phyloP scores from a whole-genome alignment of 441 rosid genomes.

The Bruguiera hainesii region DNA sequence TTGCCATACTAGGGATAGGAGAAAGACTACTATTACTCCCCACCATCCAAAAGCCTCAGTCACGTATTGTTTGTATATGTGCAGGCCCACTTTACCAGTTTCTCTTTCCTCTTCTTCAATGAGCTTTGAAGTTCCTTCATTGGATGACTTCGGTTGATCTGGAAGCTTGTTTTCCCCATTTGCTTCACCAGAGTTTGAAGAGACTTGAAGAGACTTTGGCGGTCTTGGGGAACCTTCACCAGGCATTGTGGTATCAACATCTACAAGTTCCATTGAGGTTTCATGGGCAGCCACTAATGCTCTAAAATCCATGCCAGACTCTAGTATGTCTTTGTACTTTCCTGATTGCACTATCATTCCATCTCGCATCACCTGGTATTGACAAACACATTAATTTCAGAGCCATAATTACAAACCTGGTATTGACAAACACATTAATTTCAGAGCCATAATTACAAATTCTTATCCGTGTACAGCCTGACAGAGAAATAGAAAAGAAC shows the following conservation, averaged over 20 bases:
- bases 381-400: slow-evolving; percentile 6
- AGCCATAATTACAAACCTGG: slow-evolving; percentile 24
- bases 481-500: background rate
- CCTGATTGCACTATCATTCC: slow-evolving; percentile 52
- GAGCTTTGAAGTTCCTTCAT: slow-evolving; percentile 65
- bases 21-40: slow-evolving; percentile 54
- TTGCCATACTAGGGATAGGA: slow-evolving; percentile 82
- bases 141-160: slow-evolving; percentile 36
- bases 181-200: slow-evolving; percentile 33
- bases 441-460: background rate
- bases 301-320: slow-evolving; percentile 60
- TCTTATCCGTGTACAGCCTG: background rate
- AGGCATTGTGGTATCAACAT: slow-evolving; percentile 36
- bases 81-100: slow-evolving; percentile 67
- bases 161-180: slow-evolving; percentile 47
- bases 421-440: slow-evolving; percentile 1
- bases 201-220: slow-evolving; percentile 25
- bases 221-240: slow-evolving; percentile 35
- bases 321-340: slow-evolving; percentile 35
- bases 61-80: slow-evolving; percentile 66
- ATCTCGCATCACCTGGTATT: slow-evolving; percentile 46
- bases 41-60: slow-evolving; percentile 97
- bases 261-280: slow-evolving; percentile 49
- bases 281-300: slow-evolving; percentile 28
- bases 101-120: slow-evolving; percentile 88